Base-by-base conservation (phyloP, 2,329 filamentous ascomycete genomes). In the Venturiaceae sp. region DNA sequence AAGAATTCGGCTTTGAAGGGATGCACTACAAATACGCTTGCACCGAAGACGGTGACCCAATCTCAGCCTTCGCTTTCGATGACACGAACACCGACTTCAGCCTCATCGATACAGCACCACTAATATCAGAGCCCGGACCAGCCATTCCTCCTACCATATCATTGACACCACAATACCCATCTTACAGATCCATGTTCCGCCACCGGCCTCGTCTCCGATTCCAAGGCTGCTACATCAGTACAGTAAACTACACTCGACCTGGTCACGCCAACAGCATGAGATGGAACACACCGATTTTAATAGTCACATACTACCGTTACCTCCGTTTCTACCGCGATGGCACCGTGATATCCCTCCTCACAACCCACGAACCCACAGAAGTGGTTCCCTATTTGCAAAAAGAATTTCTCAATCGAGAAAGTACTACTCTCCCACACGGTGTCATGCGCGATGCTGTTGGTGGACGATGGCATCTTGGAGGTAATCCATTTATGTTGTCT, bases 241-340 rank as follows among this genome's bases (percentile, higher is more conserved):
- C 92, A 0, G 91, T 96, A 60, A 97, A 97, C 75, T 99, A 99
- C 74, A 84, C 90, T 54, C 88, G 94, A 26, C 77, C 90, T 0
- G 94, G 94, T 33, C 87, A 87, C 60, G 80, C 85, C 11, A 85
- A 84, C 3, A 80, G 82, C 21, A 86, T 85, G 63, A 85, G 84
- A 58, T 96, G 92, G 90, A 78, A 77, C 66, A 86, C 82, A 26
- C 92, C 92, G 8, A 87, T 97, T 36, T 91, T 95, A 69, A 95
- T 97, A 60, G 91, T 99, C 53, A 99, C 94, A 0, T 99, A 97
- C 75, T 99, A 95, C 75, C 90, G 94, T 60, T 99, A 97, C 73
- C 82, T 99, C 3, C 88, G 94, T 57, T 94, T 99, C 76, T 94
- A 94, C 75, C 88, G 91, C 26, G 90, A 97, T 71, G 94, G 94